A percentile compares a stretch with the other conserved stretches of the same genome.
Conservation (phyloP, 2,329 filamentous ascomycete genomes). For the Hymenoscyphus scutula region DNA sequence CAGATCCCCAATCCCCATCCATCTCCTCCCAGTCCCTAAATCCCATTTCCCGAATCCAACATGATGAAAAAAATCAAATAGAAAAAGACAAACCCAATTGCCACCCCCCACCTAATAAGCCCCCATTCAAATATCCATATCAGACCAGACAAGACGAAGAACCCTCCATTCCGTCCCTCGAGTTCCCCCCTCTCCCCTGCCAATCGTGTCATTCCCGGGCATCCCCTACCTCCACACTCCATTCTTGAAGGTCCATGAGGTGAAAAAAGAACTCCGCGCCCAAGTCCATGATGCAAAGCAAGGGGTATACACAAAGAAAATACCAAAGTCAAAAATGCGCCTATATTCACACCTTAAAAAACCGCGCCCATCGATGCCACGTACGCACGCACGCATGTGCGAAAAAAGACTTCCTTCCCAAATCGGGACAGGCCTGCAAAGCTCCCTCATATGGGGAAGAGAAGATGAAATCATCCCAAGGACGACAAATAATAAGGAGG, state of each 20-base stretch:
- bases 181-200: background rate
- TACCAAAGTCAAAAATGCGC: background rate
- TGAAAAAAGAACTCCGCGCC: conserved; percentile 16
- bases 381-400: background rate
- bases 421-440: background rate
- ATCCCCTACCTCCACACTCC: background rate
- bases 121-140: too few species aligned
- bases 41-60: too few species aligned
- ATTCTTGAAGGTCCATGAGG: too few species aligned
- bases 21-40: too few species aligned
- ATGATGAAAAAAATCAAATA: too few species aligned
- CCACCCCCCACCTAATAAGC: too few species aligned
- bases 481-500: background rate
- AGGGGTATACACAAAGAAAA: conserved; percentile 19
- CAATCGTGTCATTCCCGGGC: background rate
- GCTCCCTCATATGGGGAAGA: background rate
- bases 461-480: background rate
- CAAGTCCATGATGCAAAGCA: conserved; percentile 17
- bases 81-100: too few species aligned
- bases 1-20: too few species aligned
- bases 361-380: conserved; percentile 10
- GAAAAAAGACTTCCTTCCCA: conserved; percentile 1
- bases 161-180: too few species aligned
- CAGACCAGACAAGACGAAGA: too few species aligned
- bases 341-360: conserved; percentile 8